Percentiles rank a stretch among this genome's conserved stretches.
Conservation (phyloP, 306 rosid species). For the Hippophae rhamnoides region DNA sequence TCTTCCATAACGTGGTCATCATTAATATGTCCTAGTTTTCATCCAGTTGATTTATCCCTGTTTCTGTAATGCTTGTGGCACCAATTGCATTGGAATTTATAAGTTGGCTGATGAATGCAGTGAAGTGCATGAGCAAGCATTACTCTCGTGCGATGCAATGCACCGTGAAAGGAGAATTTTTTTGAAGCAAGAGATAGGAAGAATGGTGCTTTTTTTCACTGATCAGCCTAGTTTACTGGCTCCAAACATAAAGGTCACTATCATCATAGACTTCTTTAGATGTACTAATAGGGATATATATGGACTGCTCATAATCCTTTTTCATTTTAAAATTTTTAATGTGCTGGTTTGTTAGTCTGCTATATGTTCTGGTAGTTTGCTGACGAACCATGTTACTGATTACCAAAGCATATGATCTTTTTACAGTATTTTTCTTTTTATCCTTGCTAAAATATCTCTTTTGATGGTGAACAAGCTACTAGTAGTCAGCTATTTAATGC, state of each 20-base stretch:
- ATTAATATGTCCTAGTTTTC: neutral
- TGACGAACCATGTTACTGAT: neutral
- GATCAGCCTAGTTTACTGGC: conserved; percentile 95
- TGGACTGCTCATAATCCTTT: neutral
- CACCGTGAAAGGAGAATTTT: conserved; percentile 92
- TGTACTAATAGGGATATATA: neutral
- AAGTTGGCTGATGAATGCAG: conserved; percentile 40
- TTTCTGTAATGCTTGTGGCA: conserved; percentile 3
- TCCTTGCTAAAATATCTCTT: neutral
- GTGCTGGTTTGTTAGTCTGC: no score
- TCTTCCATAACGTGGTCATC: no score
- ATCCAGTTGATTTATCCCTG: conserved; percentile 3
- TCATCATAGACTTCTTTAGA: conserved; percentile 17
- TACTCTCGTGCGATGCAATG: conserved; percentile 71
- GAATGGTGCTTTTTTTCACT: conserved; percentile 93
- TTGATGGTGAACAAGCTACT: neutral
- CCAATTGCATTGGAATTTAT: conserved; percentile 20
- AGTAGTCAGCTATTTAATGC: no score
- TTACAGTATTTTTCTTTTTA: neutral
- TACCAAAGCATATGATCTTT: neutral
- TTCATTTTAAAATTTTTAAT: neutral
- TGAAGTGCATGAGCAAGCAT: conserved; percentile 94
- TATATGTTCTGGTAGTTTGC: no score
- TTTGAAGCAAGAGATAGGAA: conserved; percentile 93
- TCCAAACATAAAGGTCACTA: conserved; percentile 82